Evolutionary conservation across 768 basidiomycete genomes (phyloP), one percentile per base, ranked within the genome.

Genomic region (Macrolepiota dolichaula): DNA sequence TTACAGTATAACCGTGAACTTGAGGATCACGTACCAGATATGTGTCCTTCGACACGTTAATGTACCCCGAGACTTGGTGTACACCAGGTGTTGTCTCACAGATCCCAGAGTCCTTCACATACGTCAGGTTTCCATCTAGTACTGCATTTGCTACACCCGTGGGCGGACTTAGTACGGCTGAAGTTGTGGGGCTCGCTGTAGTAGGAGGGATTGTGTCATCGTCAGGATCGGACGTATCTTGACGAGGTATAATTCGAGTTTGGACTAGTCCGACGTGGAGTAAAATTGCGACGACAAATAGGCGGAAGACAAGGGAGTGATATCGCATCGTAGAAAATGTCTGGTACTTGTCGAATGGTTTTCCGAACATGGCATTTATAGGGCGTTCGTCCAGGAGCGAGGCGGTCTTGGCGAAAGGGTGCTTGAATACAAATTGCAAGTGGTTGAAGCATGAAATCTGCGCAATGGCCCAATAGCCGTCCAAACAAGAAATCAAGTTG

Each of bases 1-100:
- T 35, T 19, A 7, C 29, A 32, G 25, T 1, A 55, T 17, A 38
- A 64, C 13, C 40, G 15, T 19, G 6, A 6, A n/a, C 7, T 44
- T 27, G 17, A 4, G 59, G 44, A 3, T 19, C 35, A 24, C 55
- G 4, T 40, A 85, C 85, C 82, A 88, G 35, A 86, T 76, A 69
- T 84, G 57, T 86, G 67, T 86, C 71, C 0, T 79, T 70, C 1
- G 81, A 79, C 13, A 87, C 65, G 68, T 89, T 85, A 2, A 79
- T 86, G 69, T 88, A 89, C 1, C 86, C 85, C 1, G 85, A 84
- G 0, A 84, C 85, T 66, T 85, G 83, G 63, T 75, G 83, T 1
- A 87, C 85, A 19, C 79, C 81, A 19, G 79, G 77, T 0, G 85
- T 86, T 1, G 83, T 86, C 71, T 87, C 86, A n/a, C 57, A 59